Percentiles rank a stretch among this genome's conserved stretches.
phyloP scores from a whole-genome alignment of 495 filamentous ascomycete genomes.

The Chaetomidium leptoderma region DNA sequence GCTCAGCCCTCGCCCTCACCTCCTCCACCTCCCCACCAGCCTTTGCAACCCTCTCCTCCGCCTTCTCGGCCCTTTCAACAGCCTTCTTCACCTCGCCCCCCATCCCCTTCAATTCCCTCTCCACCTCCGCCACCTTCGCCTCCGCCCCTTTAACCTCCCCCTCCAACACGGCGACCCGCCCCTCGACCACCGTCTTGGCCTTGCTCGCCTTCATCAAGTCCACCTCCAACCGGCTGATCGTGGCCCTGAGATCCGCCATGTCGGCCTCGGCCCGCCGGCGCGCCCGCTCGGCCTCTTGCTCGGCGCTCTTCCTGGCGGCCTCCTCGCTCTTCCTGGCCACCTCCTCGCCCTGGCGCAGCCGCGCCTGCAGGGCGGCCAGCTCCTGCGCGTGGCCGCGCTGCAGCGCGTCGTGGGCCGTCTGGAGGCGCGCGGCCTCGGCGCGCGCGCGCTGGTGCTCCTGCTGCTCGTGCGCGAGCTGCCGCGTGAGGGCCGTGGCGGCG shows the following conservation, averaged over 20 bases:
- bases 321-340: conserved; percentile 2
- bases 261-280: conserved; percentile 51
- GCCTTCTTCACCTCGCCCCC: conserved; percentile 3
- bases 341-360: conserved; percentile 22
- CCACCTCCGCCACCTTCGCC: conserved; percentile 10
- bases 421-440: conserved; percentile 64
- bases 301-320: conserved; percentile 28
- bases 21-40: conserved; percentile 35
- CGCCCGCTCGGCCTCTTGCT: conserved; percentile 40
- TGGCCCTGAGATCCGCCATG: conserved; percentile 57
- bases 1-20: conserved; percentile 24
- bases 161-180: conserved; percentile 19
- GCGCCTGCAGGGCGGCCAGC: conserved; percentile 44
- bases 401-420: conserved; percentile 64
- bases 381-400: conserved; percentile 42
- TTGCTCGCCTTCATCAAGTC: conserved; percentile 59
- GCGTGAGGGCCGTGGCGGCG: conserved; percentile 55
- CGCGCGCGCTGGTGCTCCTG: conserved; percentile 62
- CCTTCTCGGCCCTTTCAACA: conserved; percentile 13
- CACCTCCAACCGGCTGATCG: conserved; percentile 53
- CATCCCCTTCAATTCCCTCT: background rate
- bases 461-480: conserved; percentile 64
- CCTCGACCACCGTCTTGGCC: conserved; percentile 37
- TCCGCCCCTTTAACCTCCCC: conserved; percentile 4
- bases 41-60: conserved; percentile 33